Evolutionary conservation across 2,329 filamentous ascomycete species (phyloP), one percentile per base, ranked within the genome.

Genomic region (Myriosclerotinia curreyana): DNA sequence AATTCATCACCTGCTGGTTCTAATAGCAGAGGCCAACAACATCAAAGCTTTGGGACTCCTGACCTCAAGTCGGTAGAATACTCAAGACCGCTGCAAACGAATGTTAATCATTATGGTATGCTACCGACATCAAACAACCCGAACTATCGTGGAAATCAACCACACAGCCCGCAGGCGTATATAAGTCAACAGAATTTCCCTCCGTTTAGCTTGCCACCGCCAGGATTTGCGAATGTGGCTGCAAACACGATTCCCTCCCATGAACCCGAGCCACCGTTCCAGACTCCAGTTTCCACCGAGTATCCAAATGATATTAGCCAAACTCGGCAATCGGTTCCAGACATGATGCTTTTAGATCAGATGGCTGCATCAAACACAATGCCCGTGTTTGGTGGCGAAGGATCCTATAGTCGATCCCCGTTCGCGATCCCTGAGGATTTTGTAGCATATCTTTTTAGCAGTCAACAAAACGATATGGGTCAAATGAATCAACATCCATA

Each of bases 401-500:
- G 86, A 22, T 59, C 44, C 46, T 87, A 91, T 66, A 93, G 90
- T 70, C 90, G 94, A 64, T 96, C 92, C 3, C 92, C 94, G 0
- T 94, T 94, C 73, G 82, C 89, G 11, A 90, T 96, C 79, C 89
- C 91, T 0, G 91, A 96, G 73, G 92, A 96, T 72, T 95, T 95
- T 72, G 88, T 93, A 68, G 87, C 89, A 6, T 96, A 90, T 81
- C 77, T 96, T 34, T 96, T 96, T 77, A 93, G 90, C 73, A 87
- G 86, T 44, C 82, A 83, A 22, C 79, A 83, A 20, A 79, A 83
- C 38, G 81, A 83, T 34, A 78, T 85, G 69, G 79, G 78, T 22
- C 83, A 82, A 66, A 76, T 84, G 66, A 75, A 81, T 65, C 78
- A 80, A 28, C 79, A 77, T 66, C 76, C 74, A 40, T 81, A 81